A percentile compares a stretch with the other conserved stretches of the same genome.
phyloP scores from a whole-genome alignment of 148 eudicot species.

The Vaccinium vitisidaea region DNA sequence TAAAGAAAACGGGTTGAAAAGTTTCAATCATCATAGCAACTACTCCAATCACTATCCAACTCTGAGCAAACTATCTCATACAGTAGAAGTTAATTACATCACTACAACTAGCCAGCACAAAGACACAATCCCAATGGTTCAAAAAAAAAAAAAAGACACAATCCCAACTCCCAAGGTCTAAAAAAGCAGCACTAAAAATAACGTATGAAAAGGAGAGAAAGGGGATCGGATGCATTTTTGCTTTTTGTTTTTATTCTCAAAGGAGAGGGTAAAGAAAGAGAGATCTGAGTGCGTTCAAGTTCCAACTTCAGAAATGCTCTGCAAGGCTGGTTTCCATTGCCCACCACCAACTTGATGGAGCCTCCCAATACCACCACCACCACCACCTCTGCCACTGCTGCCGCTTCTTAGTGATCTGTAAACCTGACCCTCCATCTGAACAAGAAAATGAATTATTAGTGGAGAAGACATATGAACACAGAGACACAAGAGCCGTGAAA shows the following conservation, averaged over 20 bases:
- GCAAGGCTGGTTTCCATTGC: slow-evolving; percentile 80
- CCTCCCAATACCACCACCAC: slow-evolving; percentile 24
- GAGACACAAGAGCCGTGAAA: not conserved
- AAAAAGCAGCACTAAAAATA: not conserved
- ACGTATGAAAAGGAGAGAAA: not conserved
- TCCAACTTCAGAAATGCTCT: slow-evolving; percentile 69
- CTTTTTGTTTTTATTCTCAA: too few species aligned
- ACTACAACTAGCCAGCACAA: not conserved
- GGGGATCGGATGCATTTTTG: not conserved
- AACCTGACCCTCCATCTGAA: slow-evolving; percentile 19
- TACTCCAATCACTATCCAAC: too few species aligned
- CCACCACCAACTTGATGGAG: slow-evolving; percentile 23
- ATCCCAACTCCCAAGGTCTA: not conserved
- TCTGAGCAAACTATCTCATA: too few species aligned
- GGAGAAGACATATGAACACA: not conserved
- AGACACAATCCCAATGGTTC: too few species aligned
- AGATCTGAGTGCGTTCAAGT: slow-evolving; percentile 9
- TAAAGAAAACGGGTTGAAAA: too few species aligned
- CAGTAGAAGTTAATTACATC: not conserved
- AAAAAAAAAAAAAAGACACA: too few species aligned
- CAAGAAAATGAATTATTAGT: not conserved
- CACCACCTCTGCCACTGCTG: slow-evolving; percentile 10
- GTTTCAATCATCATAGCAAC: too few species aligned
- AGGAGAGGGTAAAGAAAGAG: not conserved
- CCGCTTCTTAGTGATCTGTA: slow-evolving; percentile 3